phyloP scores from a whole-genome alignment of 768 basidiomycete genomes.

The Tricholoma sp. region DNA sequence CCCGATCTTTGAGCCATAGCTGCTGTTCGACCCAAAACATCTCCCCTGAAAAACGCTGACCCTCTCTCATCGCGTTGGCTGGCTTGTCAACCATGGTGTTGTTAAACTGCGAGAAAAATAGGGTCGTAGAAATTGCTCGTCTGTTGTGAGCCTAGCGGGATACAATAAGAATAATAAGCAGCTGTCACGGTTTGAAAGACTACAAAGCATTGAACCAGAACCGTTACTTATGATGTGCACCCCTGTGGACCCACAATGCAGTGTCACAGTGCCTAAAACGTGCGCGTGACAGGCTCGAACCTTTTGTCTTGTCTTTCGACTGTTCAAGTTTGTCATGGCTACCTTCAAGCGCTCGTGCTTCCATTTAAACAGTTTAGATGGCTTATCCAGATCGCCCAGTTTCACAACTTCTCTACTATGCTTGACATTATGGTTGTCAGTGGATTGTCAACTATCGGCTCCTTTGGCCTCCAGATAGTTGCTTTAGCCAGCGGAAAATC shows the following conservation, averaged over 20 bases:
- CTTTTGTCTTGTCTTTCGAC: neutral
- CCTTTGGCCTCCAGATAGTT: neutral
- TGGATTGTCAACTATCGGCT: neutral
- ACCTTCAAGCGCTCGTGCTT: neutral
- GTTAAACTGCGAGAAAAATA: neutral
- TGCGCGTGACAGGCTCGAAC: no score
- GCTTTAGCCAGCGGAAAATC: neutral
- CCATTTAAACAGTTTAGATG: no score
- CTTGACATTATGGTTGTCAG: neutral
- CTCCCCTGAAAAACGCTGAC: slow-evolving; percentile 7
- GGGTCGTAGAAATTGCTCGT: neutral
- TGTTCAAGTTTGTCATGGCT: neutral
- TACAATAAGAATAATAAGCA: no score
- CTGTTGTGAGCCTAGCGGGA: no score
- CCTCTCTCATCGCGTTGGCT: slow-evolving; percentile 2
- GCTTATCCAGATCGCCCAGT: neutral
- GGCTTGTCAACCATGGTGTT: neutral
- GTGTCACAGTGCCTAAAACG: no score
- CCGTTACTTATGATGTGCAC: no score
- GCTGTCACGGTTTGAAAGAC: no score
- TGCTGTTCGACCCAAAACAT: slow-evolving; percentile 5
- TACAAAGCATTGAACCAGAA: no score
- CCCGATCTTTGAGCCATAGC: slow-evolving; percentile 4
- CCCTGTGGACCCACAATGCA: neutral
- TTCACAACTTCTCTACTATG: neutral